Evolutionary conservation across 1,284 basidiomycete species (phyloP), one percentile per base, ranked within the genome.

Genomic region (Sporisorium exsertum): DNA sequence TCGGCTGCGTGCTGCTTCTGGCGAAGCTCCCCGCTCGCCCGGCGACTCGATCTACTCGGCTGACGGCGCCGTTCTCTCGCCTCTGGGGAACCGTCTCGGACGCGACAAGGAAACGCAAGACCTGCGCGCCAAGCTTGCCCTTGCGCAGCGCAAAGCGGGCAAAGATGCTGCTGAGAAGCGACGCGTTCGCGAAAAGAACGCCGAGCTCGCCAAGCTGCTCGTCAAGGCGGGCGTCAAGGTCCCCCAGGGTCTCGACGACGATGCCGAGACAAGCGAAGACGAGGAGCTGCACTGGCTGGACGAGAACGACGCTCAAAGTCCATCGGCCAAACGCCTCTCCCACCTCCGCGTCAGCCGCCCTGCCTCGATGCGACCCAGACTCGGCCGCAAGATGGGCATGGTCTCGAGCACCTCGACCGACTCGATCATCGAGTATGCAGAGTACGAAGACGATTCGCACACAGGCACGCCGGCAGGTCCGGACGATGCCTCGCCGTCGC

Each of bases 91-190:
- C 53, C 73, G 77, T 37, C 64, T 75, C 9, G 67, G 61, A 22
- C 73, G 73, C 29, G 78, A 78, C 60, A 70, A 72, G 53, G 81
- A 82, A 46, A 69, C 72, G 1, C 70, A 80, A n/a, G 81, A 80
- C 45, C 67, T 83, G 37, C 81, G 81, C 24, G 63, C 75, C 55
- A 82, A 82, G 66, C 76, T 83, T 15, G 74, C 77, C 15, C 60
- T 82, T 26, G 82, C 81, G 8, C 75, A 81, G 49, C 80, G 79
- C 68, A 79, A 81, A 53, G 72, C 81, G 16, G 80, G 79, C 32
- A 82, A 82, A 64, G 82, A 83, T 46, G 71, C 67, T 13, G 76
- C 74, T 49, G 78, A 81, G 63, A 80, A 79, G 77, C 81, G 81
- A 32, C 67, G 72, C 24, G 73, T 80, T 32, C 81, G 81, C 42